Base-by-base conservation (phyloP, 768 basidiomycete species). In the Scleroderma bovista region DNA sequence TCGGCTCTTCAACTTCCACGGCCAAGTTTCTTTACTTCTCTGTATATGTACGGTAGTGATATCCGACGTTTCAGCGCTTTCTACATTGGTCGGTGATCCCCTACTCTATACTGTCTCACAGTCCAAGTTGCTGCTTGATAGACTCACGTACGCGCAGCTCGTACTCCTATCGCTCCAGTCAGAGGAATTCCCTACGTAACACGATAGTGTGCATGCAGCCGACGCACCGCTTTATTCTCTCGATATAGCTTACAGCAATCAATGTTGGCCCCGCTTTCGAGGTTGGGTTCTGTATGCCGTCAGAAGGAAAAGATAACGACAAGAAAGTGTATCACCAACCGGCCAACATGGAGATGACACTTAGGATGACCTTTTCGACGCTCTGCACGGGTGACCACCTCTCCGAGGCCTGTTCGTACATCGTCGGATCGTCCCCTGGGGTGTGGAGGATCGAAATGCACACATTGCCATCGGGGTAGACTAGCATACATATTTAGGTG, bases 321-420 rank as follows among this genome's bases (percentile, higher is more conserved):
- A 46, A 3, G 41, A 38, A 51, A 48, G 43, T 29, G 26, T 9
- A 29, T 29, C 26, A 62, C 80, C 56, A 56, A 89, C 92, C 90
- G 54, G 96, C 94, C 12, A 99, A 77, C 93, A 99, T 97, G 37
- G 90, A 93, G 58, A 99, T 84, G 20, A 99, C 95, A 58, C 92
- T 94, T 10, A 98, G 75, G 47, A 98, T 79, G 56, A 96, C 95
- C 70, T 96, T 97, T 72, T 98, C 89, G 15, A 99, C 90, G 60
- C 90, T 92, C 70, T 98, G 95, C 0, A 98, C 95, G n/a, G 96
- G 96, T 51, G 88, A 92, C 96, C 96, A 99, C 34, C 96, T 80
- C 62, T 99, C 96, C 17, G 88, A 92, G 0, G 93, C 92, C 57
- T 87, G 82, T 65, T 99, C 95, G 66, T 97, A 98, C 77, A 90